phyloP scores from a whole-genome alignment of 1,139 yeast species.

The Candida glucosophila region DNA sequence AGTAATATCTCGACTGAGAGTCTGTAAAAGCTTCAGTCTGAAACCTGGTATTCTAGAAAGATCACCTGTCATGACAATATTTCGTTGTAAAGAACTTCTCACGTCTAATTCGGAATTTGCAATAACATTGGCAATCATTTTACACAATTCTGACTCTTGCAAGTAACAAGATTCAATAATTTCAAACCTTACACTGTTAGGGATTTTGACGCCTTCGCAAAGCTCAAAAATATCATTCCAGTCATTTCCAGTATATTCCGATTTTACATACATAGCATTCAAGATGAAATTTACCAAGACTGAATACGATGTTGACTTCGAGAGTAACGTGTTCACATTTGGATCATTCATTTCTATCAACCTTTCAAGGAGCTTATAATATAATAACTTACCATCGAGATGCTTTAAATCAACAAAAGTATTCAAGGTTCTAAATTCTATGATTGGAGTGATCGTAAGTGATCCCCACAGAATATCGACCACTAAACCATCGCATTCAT shows the following conservation, averaged over 20 bases:
- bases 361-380: constrained; percentile 12
- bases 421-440: constrained; percentile 33
- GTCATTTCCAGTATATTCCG: constrained; percentile 4
- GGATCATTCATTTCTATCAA: constrained; percentile 8
- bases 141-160: constrained; percentile 8
- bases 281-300: constrained; percentile 22
- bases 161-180: constrained; percentile 11
- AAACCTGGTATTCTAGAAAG: constrained; percentile 35
- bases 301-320: constrained; percentile 11
- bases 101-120: constrained; percentile 30
- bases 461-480: constrained; percentile 51
- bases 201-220: constrained; percentile 13
- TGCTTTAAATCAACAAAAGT: constrained; percentile 6
- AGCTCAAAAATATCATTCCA: constrained; percentile 11
- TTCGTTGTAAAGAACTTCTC: constrained; percentile 21
- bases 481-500: constrained; percentile 42
- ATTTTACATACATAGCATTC: constrained; percentile 15
- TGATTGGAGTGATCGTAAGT: constrained; percentile 38
- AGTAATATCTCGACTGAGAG: background rate
- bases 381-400: constrained; percentile 10
- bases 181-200: constrained; percentile 15
- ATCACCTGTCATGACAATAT: constrained; percentile 43
- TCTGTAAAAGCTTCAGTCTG: constrained; percentile 16
- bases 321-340: constrained; percentile 6
- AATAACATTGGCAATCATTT: constrained; percentile 11